Conservation (phyloP, 768 basidiomycete genomes). For the Suillus plorans region DNA sequence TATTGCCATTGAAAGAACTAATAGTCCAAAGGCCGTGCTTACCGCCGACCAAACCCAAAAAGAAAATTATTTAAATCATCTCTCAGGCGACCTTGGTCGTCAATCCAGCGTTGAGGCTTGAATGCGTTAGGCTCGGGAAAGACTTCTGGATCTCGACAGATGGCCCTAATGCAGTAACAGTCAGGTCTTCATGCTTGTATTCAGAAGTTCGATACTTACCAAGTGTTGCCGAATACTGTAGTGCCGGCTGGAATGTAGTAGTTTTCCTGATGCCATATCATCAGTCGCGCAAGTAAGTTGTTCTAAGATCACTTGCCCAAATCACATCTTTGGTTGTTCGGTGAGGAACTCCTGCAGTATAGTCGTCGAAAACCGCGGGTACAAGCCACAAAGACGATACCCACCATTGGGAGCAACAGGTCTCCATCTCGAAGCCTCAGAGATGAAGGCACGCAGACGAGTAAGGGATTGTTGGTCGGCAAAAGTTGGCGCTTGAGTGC, state of each 20-base stretch:
- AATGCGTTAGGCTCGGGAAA: neutral
- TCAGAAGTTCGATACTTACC: conserved; percentile 5
- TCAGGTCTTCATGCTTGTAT: neutral
- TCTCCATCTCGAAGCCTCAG: neutral
- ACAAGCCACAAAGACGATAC: neutral
- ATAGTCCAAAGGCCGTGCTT: conserved; percentile 23
- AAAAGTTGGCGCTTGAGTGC: neutral
- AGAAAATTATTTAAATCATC: conserved; percentile 46
- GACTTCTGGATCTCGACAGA: neutral
- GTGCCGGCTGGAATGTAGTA: neutral
- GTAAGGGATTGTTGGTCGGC: neutral
- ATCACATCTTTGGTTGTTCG: neutral
- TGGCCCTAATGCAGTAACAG: neutral
- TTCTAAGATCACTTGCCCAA: neutral
- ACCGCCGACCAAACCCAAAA: conserved; percentile 51
- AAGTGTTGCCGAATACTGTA: conserved; percentile 14
- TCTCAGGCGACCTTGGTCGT: neutral
- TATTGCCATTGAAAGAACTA: neutral
- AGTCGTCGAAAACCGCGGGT: neutral
- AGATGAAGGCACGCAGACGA: neutral
- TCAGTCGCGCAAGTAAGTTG: neutral
- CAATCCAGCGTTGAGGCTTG: neutral
- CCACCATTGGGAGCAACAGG: neutral
- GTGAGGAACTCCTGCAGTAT: neutral
- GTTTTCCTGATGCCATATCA: neutral